Percentiles rank a stretch among this genome's conserved stretches.
Evolutionary conservation across 495 filamentous ascomycete genomes (phyloP).

Genomic region (Trichoderma orchidacearum): DNA sequence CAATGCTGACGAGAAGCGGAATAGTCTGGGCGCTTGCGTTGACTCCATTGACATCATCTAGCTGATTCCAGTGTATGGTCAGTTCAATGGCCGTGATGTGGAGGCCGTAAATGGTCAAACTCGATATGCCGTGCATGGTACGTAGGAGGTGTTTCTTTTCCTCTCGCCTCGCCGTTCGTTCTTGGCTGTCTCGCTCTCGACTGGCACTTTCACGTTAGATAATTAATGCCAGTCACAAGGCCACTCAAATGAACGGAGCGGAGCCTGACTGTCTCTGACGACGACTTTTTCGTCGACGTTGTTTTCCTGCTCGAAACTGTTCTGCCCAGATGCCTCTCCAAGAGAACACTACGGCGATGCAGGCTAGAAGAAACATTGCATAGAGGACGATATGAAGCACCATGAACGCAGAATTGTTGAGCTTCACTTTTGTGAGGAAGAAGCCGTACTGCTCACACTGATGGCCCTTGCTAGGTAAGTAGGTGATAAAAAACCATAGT

Average conservation of each 20-base stretch:
- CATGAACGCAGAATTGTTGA: background rate
- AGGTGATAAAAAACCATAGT: background rate
- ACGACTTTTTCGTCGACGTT: background rate
- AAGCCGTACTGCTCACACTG: conserved; percentile 1
- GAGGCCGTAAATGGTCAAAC: background rate
- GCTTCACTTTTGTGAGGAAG: background rate
- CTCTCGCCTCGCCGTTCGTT: background rate
- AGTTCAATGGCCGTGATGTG: conserved; percentile 2
- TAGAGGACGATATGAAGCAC: background rate
- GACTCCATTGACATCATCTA: background rate
- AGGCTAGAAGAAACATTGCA: background rate
- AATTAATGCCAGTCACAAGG: too few species aligned
- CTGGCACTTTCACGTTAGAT: background rate
- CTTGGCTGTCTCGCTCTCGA: background rate
- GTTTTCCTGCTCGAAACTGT: background rate
- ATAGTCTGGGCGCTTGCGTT: background rate
- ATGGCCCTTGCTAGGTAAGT: background rate
- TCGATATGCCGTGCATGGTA: background rate
- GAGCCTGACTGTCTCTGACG: background rate
- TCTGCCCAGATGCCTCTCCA: background rate
- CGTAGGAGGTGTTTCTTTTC: background rate
- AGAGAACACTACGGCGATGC: background rate
- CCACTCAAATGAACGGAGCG: too few species aligned
- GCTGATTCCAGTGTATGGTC: conserved; percentile 1
- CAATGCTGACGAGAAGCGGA: conserved; percentile 1